These are phyloP conservation scores for Lactarius hatsudake DNA, from an alignment of 768 basidiomycete species.

Conservation along the genomic window DNA sequence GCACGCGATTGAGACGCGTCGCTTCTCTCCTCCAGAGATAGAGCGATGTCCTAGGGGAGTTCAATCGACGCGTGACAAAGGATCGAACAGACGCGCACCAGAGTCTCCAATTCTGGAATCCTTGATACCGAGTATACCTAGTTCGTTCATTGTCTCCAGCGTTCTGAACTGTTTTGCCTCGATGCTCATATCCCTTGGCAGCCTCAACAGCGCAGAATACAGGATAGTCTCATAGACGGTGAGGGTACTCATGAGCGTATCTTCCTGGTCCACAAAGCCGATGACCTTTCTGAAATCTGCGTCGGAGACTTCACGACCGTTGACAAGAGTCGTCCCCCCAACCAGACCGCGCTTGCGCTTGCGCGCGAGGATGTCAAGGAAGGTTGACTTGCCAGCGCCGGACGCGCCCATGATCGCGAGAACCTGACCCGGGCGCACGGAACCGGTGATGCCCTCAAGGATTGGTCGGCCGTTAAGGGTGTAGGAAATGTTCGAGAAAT, in stretches of 20 bases:
- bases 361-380: conserved; percentile 93
- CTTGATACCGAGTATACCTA: conserved; percentile 90
- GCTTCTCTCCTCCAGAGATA: conserved; percentile 97
- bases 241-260: conserved; percentile 93
- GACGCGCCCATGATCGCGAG: conserved; percentile 98
- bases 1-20: conserved; percentile 95
- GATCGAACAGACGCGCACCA: conserved; percentile 45
- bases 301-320: conserved; percentile 75
- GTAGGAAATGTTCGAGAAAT: conserved; percentile 86
- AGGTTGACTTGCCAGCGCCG: conserved; percentile 93
- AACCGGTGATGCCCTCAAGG: conserved; percentile 78
- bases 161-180: conserved; percentile 95
- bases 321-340: conserved; percentile 73
- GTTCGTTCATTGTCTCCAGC: conserved; percentile 92
- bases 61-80: background rate
- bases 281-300: conserved; percentile 79
- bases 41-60: conserved; percentile 64
- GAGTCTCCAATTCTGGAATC: conserved; percentile 87
- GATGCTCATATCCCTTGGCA: conserved; percentile 93
- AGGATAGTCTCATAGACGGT: conserved; percentile 98
- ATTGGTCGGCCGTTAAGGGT: conserved; percentile 63
- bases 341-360: conserved; percentile 83
- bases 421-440: conserved; percentile 83
- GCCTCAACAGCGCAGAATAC: conserved; percentile 84
- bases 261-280: conserved; percentile 98